Evolutionary conservation across 805 yeast genomes (phyloP), one percentile per base, ranked within the genome.

Genomic region (Komagataella pseudopastoris): DNA sequence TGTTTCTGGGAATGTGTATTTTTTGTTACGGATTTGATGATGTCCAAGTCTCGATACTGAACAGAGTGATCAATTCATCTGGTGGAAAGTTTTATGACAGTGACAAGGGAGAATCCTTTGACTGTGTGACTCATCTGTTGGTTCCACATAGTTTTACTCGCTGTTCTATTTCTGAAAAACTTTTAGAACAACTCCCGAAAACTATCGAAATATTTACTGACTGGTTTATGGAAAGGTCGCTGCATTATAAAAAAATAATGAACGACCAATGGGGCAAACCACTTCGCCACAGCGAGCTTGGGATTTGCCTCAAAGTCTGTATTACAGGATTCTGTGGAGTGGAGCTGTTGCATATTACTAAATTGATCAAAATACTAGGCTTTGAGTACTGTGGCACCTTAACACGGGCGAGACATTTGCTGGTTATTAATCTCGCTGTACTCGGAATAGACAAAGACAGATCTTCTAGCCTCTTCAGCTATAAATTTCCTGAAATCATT

Each of bases 281-380:
- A 1, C 68, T 76, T 49, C 64, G 47, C 52, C 71, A 1, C 45
- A 52, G 1, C 45, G 56, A 3, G 46, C 52, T 44, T 4, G 57
- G 60, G 47, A 47, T 50, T 20, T 63, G 56, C 50, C 55, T 66
- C 50, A 57, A 58, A 6, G 68, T 84, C 3, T 72, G 84, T 54
- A 71, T 84, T 2, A 77, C 88, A 3, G 96, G 96, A 3, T 88
- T 83, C 62, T 74, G 80, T 18, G 95, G 95, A 0, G 80, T 85
- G 23, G 95, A 88, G 63, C 66, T 80, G 16, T 66, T 85, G 46
- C 96, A 88, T 64, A 30, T 51, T 10, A 78, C 76, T 6, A 84
- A 85, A 59, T 70, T 91, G 47, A 70, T 88, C 6, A 59, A 68
- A 17, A 60, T 74, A 24, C 58, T 85, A 22, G 81, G 83, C 23